phyloP scores from a whole-genome alignment of 805 yeast species.

The Metschnikowia amazonensis region DNA sequence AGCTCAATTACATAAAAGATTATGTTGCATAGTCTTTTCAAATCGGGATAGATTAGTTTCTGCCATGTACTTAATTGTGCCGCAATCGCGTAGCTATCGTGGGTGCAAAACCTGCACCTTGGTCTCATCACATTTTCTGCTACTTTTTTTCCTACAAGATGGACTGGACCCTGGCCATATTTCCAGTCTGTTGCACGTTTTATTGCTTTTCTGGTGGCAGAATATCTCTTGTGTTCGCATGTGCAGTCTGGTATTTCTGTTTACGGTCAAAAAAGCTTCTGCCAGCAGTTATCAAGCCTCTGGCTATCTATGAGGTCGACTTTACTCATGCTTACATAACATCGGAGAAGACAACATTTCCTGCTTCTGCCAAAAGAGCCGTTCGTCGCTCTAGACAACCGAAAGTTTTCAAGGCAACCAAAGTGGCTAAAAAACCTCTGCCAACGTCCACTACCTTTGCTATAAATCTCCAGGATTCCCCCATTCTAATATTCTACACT shows the following conservation, averaged over 20 bases:
- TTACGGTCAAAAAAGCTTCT: not conserved
- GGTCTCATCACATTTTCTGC: constrained; percentile 18
- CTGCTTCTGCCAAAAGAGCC: constrained; percentile 10
- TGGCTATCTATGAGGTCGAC: constrained; percentile 41
- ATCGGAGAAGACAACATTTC: constrained; percentile 18
- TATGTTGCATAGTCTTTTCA: not conserved
- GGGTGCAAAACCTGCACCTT: constrained; percentile 22
- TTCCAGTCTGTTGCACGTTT: constrained; percentile 22
- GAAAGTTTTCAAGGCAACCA: constrained; percentile 40
- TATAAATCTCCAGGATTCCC: constrained; percentile 45
- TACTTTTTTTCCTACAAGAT: constrained; percentile 13
- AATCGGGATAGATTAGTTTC: not conserved
- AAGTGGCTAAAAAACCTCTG: constrained; percentile 30
- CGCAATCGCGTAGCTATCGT: constrained; percentile 5
- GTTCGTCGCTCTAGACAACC: constrained; percentile 31
- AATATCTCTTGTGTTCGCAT: constrained; percentile 31
- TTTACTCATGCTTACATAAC: constrained; percentile 37
- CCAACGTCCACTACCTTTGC: constrained; percentile 36
- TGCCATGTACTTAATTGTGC: constrained; percentile 3
- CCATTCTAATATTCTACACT: constrained; percentile 70
- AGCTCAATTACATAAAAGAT: not conserved
- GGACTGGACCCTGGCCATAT: constrained; percentile 16
- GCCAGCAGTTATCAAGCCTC: constrained; percentile 16
- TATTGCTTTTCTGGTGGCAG: constrained; percentile 44
- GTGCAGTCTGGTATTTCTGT: constrained; percentile 11